These are phyloP conservation scores for Picea mariana DNA, from an alignment of 83 land plant species.

Conservation along the genomic window DNA sequence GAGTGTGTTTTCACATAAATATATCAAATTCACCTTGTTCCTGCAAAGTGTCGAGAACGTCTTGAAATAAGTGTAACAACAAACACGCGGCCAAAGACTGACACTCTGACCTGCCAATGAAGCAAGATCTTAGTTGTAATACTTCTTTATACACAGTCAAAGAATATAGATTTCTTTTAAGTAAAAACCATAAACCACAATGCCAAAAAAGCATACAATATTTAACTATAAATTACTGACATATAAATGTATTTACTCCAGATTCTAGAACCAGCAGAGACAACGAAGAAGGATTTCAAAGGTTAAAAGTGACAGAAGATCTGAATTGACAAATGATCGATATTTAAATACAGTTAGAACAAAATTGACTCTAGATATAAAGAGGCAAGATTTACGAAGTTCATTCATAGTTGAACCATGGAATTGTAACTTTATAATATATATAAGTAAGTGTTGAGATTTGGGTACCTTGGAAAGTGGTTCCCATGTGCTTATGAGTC, in stretches of 20 bases:
- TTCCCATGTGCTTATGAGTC: no score
- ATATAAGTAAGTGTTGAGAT: no score
- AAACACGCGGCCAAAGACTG: slow-evolving; percentile 91
- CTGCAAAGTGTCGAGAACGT: slow-evolving; percentile 98
- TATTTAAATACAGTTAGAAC: not conserved
- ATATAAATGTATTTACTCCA: not conserved
- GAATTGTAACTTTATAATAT: no score
- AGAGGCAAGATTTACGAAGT: not conserved
- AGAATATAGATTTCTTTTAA: not conserved
- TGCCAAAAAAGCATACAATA: not conserved
- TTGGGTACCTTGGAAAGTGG: no score
- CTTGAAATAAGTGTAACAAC: slow-evolving; percentile 81
- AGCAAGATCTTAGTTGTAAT: not conserved
- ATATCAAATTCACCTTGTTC: slow-evolving; percentile 69
- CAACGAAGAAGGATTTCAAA: not conserved
- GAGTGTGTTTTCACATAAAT: no score
- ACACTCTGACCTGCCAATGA: slow-evolving; percentile 67
- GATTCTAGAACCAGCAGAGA: not conserved
- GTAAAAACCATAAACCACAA: not conserved
- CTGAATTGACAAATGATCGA: not conserved
- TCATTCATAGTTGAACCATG: not conserved
- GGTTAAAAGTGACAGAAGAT: not conserved
- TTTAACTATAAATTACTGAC: not conserved
- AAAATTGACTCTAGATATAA: not conserved
- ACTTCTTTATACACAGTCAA: not conserved